These are phyloP conservation scores for Ogataea pini DNA, from an alignment of 805 yeast genomes.

Conservation along the genomic window DNA sequence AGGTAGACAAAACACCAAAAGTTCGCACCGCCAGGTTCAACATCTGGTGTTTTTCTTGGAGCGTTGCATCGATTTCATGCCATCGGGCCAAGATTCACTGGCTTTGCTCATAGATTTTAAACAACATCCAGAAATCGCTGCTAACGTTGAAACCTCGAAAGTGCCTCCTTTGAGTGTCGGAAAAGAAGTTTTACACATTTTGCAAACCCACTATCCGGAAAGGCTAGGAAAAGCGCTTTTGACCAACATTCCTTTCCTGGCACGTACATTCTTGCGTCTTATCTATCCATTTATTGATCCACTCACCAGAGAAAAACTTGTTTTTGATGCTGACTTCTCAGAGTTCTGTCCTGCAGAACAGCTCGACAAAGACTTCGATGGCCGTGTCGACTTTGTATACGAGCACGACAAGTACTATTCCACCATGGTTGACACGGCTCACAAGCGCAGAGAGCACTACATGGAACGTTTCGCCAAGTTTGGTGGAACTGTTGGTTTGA, in stretches of 20 bases:
- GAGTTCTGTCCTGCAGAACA: conserved; percentile 80
- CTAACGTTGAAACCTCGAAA: conserved; percentile 57
- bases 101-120: conserved; percentile 92
- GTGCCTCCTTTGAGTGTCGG: conserved; percentile 90
- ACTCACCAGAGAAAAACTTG: conserved; percentile 87
- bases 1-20: conserved; percentile 93
- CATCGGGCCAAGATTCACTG: conserved; percentile 91
- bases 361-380: conserved; percentile 83
- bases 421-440: conserved; percentile 60
- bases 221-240: conserved; percentile 90
- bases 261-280: conserved; percentile 86
- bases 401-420: conserved; percentile 82
- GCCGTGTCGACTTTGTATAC: conserved; percentile 80
- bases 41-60: conserved; percentile 92
- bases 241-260: conserved; percentile 92
- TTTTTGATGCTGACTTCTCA: conserved; percentile 85
- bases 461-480: conserved; percentile 66
- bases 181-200: conserved; percentile 85
- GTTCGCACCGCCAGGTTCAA: conserved; percentile 90
- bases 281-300: conserved; percentile 98
- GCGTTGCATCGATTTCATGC: conserved; percentile 91
- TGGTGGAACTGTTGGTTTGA: conserved; percentile 74
- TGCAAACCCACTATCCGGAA: conserved; percentile 98
- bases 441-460: conserved; percentile 59
- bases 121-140: conserved; percentile 59